Evolutionary conservation across 2,329 filamentous ascomycete genomes (phyloP).

Genomic region (Penicillium italicum): DNA sequence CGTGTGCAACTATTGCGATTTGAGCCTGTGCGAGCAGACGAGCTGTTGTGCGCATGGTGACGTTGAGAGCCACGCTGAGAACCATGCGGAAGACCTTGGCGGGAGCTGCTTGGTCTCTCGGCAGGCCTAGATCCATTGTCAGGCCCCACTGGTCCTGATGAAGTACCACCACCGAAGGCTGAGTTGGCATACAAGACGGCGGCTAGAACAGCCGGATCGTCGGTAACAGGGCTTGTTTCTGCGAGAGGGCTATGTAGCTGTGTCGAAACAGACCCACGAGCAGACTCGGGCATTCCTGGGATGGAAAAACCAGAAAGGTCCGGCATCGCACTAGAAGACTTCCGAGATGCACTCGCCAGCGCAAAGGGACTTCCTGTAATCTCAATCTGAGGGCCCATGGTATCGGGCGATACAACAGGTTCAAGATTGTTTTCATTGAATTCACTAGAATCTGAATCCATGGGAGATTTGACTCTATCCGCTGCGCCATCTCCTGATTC

Average conservation of each 20-base stretch:
- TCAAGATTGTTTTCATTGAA: slow-evolving; percentile 35
- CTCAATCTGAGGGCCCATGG: slow-evolving; percentile 34
- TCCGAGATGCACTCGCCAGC: slow-evolving; percentile 23
- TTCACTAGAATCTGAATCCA: slow-evolving; percentile 12
- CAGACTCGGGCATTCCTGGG: slow-evolving; percentile 16
- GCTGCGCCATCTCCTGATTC: slow-evolving; percentile 5
- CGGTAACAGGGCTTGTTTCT: slow-evolving; percentile 17
- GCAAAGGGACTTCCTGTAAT: slow-evolving; percentile 29
- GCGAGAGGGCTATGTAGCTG: slow-evolving; percentile 16
- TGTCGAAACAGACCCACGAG: slow-evolving; percentile 12
- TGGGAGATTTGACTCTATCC: slow-evolving; percentile 20
- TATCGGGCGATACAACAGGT: slow-evolving; percentile 36
- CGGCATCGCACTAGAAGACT: slow-evolving; percentile 33
- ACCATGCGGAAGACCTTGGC: slow-evolving; percentile 20
- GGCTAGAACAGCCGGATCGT: slow-evolving; percentile 29
- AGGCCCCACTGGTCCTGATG: slow-evolving; percentile 10
- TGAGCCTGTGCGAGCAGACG: slow-evolving; percentile 33
- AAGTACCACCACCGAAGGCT: slow-evolving; percentile 10
- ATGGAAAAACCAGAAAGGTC: slow-evolving; percentile 27
- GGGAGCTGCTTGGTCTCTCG: slow-evolving; percentile 31
- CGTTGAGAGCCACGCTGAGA: slow-evolving; percentile 22
- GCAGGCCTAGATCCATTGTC: slow-evolving; percentile 15
- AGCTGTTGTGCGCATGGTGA: slow-evolving; percentile 34
- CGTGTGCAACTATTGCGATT: slow-evolving; percentile 40
- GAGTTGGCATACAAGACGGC: slow-evolving; percentile 30